Conservation (phyloP, 73 alveolate genomes). For the Diophrys appendiculata region DNA sequence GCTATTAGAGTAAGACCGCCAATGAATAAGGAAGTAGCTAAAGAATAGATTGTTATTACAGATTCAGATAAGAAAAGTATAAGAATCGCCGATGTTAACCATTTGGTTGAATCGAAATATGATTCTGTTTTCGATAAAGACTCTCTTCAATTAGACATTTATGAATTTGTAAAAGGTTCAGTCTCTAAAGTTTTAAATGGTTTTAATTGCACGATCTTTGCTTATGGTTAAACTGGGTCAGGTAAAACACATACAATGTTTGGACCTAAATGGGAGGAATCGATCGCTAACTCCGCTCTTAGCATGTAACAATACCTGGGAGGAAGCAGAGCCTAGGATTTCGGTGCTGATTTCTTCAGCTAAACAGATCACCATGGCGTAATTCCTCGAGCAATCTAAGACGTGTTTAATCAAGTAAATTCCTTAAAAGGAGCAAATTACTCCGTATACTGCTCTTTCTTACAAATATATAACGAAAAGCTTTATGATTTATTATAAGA, state of each 20-base stretch:
- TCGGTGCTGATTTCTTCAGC: conserved; percentile 1
- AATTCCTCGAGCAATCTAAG: conserved; percentile 56
- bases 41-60: too few species aligned
- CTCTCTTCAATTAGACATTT: conserved; percentile 41
- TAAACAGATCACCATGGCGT: conserved; percentile 40
- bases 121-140: conserved; percentile 39
- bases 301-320: background rate
- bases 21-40: too few species aligned
- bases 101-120: conserved; percentile 36
- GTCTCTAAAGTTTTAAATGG: conserved; percentile 46
- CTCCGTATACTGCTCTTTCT: conserved; percentile 71
- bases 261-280: conserved; percentile 23
- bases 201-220: conserved; percentile 56
- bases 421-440: background rate
- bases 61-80: too few species aligned
- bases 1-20: too few species aligned
- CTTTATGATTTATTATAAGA: conserved; percentile 61
- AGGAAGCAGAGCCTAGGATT: conserved; percentile 7
- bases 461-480: conserved; percentile 76
- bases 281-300: conserved; percentile 1
- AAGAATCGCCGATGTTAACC: conserved; percentile 37
- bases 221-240: conserved; percentile 71
- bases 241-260: conserved; percentile 73
- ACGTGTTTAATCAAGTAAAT: conserved; percentile 23
- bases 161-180: conserved; percentile 34